A percentile compares a stretch with the other conserved stretches of the same genome.
phyloP scores from a whole-genome alignment of 108 stramenopile species.

The Nannochloropsis gaditana region DNA sequence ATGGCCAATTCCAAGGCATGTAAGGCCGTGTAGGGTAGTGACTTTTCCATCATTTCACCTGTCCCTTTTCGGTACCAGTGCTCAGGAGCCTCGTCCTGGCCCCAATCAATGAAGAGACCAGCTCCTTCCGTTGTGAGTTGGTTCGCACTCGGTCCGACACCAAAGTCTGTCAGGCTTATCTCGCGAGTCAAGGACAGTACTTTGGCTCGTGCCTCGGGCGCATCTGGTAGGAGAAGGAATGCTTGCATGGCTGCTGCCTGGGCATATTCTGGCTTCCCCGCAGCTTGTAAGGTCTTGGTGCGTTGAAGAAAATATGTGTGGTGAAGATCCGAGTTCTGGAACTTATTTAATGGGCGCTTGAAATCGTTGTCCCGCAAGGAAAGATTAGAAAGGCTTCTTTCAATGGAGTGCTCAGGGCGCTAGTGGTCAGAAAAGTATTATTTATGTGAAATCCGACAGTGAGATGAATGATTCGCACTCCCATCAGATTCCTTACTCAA shows the following conservation, averaged over 20 bases:
- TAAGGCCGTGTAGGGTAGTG: slow-evolving; percentile 16
- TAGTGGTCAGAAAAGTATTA: too few species aligned
- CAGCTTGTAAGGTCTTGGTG: background rate
- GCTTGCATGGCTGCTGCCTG: slow-evolving; percentile 8
- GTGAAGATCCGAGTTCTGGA: too few species aligned
- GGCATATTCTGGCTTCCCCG: slow-evolving; percentile 6
- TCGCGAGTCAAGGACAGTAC: background rate
- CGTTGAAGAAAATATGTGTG: background rate
- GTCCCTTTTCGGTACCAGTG: slow-evolving; percentile 13
- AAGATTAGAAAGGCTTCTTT: too few species aligned
- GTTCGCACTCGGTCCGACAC: background rate
- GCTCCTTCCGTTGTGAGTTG: background rate
- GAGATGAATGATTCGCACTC: too few species aligned
- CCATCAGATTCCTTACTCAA: too few species aligned
- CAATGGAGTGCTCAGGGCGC: too few species aligned
- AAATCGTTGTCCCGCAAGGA: too few species aligned
- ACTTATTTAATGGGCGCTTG: too few species aligned
- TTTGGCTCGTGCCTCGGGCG: background rate
- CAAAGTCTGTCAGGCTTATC: background rate
- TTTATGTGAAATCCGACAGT: too few species aligned
- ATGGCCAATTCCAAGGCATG: background rate
- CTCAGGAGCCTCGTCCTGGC: background rate
- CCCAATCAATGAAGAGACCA: background rate
- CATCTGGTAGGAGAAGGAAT: background rate
- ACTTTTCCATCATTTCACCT: background rate